A percentile compares a stretch with the other conserved stretches of the same genome.
These are phyloP conservation scores for Cryptococcus sp. DNA, from an alignment of 1,284 basidiomycete species.

Conservation along the genomic window DNA sequence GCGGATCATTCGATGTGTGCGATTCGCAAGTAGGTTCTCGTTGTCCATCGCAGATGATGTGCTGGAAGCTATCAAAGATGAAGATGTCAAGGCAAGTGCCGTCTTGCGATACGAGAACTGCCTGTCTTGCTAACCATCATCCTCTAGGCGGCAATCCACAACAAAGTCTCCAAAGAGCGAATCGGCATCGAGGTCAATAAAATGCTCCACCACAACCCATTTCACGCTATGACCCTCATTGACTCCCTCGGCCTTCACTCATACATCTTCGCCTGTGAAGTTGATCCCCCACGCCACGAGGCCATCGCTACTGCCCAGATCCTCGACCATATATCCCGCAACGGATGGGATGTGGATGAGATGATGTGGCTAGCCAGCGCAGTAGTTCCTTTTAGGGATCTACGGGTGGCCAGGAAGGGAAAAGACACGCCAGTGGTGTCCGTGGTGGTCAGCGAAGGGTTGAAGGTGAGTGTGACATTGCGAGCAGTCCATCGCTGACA, in stretches of 20 bases:
- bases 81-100: slow-evolving; percentile 63
- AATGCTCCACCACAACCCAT: slow-evolving; percentile 77
- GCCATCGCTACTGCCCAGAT: slow-evolving; percentile 62
- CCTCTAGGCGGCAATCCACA: slow-evolving; percentile 62
- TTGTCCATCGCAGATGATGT: slow-evolving; percentile 76
- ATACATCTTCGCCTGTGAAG: slow-evolving; percentile 64
- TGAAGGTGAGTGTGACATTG: slow-evolving; percentile 56
- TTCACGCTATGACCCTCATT: slow-evolving; percentile 70
- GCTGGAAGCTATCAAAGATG: slow-evolving; percentile 62
- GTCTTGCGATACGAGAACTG: neutral
- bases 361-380: slow-evolving; percentile 71
- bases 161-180: slow-evolving; percentile 84
- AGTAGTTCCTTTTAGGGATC: slow-evolving; percentile 61
- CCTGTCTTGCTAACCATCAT: neutral
- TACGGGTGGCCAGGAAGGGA: slow-evolving; percentile 65
- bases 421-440: slow-evolving; percentile 61
- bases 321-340: slow-evolving; percentile 56
- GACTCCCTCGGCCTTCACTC: slow-evolving; percentile 65
- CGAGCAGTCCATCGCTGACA: neutral
- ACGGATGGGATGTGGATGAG: slow-evolving; percentile 42
- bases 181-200: slow-evolving; percentile 85
- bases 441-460: slow-evolving; percentile 70
- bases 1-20: slow-evolving; percentile 80
- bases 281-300: slow-evolving; percentile 49
- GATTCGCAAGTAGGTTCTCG: slow-evolving; percentile 87